These are phyloP conservation scores for Cercospora sp. DNA, from an alignment of 2,329 filamentous ascomycete species.

Conservation along the genomic window DNA sequence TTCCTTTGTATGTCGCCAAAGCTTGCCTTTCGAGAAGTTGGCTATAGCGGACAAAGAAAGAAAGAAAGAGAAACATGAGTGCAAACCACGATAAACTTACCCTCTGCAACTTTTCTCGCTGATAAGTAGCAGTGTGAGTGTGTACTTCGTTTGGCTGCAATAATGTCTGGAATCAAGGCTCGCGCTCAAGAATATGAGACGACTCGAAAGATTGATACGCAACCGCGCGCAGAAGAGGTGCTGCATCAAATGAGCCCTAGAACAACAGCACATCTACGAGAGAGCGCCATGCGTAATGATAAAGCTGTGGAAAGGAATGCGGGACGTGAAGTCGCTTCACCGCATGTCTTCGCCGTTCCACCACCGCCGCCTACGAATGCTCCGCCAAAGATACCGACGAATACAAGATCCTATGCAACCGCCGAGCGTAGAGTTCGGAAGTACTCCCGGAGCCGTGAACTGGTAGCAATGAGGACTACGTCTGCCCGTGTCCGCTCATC, in stretches of 20 bases:
- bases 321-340: not conserved
- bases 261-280: not conserved
- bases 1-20: conserved; percentile 6
- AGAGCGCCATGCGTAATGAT: conserved; percentile 10
- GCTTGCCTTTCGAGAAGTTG: not conserved
- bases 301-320: conserved; percentile 10
- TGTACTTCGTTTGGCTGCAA: not conserved
- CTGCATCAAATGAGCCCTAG: not conserved
- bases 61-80: not conserved
- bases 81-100: not conserved
- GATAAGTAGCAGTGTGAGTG: not conserved
- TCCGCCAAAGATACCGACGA: not conserved
- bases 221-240: not conserved
- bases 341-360: not conserved
- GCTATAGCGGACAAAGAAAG: not conserved
- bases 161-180: not conserved
- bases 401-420: too few species aligned
- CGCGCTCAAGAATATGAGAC: not conserved
- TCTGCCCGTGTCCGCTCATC: conserved; percentile 4
- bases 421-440: not conserved
- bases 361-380: conserved; percentile 10
- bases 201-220: not conserved
- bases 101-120: not conserved
- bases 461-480: not conserved
- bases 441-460: not conserved